Base-by-base conservation (phyloP, 805 yeast genomes). In the Candida nanaspora region DNA sequence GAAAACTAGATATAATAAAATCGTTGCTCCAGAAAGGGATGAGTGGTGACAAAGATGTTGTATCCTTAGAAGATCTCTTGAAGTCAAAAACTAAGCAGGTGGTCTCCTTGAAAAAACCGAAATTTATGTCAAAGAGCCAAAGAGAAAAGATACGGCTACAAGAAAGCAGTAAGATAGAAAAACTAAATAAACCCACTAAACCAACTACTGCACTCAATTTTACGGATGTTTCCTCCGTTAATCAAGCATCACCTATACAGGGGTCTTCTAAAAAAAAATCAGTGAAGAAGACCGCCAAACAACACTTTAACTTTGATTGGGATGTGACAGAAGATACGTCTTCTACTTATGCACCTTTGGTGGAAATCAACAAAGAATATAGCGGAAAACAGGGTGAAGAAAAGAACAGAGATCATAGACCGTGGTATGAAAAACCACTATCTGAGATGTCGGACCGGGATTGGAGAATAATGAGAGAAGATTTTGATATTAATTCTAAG, bases 401-500 rank as follows among this genome's bases (percentile, higher is more conserved):
- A n/a, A 41, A 16, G 36, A 21, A 16, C 21, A 40, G 21, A 30
- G 20, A 44, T 4, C 44, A 48, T n/a, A 28, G 52, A 9, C 80
- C 71, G 41, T 93, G 98, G 98, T 62, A 77, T 0, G 69, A 77
- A 32, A 93, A 91, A 52, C 57, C 72, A 0, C 59, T 79, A 2
- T 59, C 59, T 0, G 69, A 74, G 32, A 88, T 91, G 98, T 74
- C 76, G 0, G 65, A 70, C 0, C 68, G 97, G 46, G 98, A 93
- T 58, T 91, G 98, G 98, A 70, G 96, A 42, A 81, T 87, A 27
- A 67, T 91, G 57, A 74, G 72, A 47, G 94, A 86, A 50, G 96
- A 89, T 48, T 85, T 66, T 55, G 74, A 74, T 48, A 86, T 91
- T 19, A 63, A 69, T 1, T 65, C 76, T 0, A 79, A 74, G 47